Base-by-base conservation (phyloP, 805 yeast genomes). In the Kuraishia piskuri region DNA sequence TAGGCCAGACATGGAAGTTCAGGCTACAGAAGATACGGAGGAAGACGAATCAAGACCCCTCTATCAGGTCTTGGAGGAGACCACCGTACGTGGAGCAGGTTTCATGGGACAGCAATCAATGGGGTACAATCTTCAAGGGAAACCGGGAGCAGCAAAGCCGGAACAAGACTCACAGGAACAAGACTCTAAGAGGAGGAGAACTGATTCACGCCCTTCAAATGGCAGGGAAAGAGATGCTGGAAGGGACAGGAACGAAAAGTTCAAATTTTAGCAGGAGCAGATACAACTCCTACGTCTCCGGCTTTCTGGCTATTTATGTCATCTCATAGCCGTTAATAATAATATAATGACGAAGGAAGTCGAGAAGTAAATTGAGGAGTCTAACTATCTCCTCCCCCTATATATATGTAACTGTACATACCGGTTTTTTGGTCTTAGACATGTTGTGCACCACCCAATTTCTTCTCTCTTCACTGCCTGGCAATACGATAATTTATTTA, bases 1-100 rank as follows among this genome's bases (percentile, higher is more conserved):
- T 31, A 31, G 40, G 2, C 64, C 59, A 5, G 60, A 59, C 8
- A 58, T 50, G 8, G 55, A 59, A 3, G 55, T 51, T 25, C 21
- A 40, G 45, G 19, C 52, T 5, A 52, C 53, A 8, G 51, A 50
- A 44, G 37, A 14, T 12, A 61, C 46, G 19, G 60, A 59, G 8
- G 64, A 60, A 14, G 55, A 53, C 1, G 58, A 21, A 24, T 23
- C 53, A 3, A 51, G 40, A 21, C 46, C 22, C 8, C 31, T 51
- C 2, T 51, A 31, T 22, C 26, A 51, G 21, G 50, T 51, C 24
- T 31, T 51, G 17, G 46, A 51, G n/a, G 53, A 51, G 47, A 46
- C 25, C 10, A 20, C 46, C 8, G 24, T 23, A n/a, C 23, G 26
- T 10, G 24, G 24, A 6, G 26, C 26, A 4, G 46, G 46, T 22